Evolutionary conservation across 257 asterid species (phyloP).

Genomic region (Parsonsia alboflavescens): DNA sequence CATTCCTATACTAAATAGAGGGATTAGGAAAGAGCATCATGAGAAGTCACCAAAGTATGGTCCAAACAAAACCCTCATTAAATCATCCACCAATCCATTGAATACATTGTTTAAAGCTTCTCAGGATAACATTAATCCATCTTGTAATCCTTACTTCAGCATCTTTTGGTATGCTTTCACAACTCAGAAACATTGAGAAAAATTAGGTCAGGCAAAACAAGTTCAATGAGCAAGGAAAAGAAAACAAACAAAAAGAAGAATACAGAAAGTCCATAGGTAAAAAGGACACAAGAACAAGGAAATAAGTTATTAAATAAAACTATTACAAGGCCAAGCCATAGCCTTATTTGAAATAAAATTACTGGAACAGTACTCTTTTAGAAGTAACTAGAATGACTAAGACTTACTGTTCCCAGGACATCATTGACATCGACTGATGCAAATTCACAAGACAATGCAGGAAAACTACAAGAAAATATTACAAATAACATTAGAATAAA

Average conservation of each 20-base stretch:
- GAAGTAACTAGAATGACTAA: slow-evolving; percentile 11
- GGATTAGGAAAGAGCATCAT: background rate
- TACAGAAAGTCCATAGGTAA: background rate
- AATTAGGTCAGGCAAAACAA: background rate
- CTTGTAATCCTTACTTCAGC: background rate
- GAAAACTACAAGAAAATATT: slow-evolving; percentile 58
- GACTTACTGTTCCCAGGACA: slow-evolving; percentile 93
- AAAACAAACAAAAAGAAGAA: background rate
- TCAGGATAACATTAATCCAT: background rate
- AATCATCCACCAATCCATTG: background rate
- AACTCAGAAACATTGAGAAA: background rate
- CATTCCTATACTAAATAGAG: background rate
- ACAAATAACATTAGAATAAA: slow-evolving; percentile 11
- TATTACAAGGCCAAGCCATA: background rate
- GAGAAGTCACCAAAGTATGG: background rate
- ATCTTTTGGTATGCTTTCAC: background rate
- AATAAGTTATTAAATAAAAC: background rate
- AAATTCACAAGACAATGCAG: slow-evolving; percentile 95
- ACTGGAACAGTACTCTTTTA: background rate
- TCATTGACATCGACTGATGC: slow-evolving; percentile 96
- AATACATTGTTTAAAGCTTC: background rate
- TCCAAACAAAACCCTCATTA: slow-evolving; percentile 7
- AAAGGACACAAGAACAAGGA: background rate
- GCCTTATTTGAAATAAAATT: background rate
- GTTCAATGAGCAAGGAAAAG: background rate